phyloP scores from a whole-genome alignment of 371 early-diverging fungal genomes.

The Coelomomyces lativittatus region DNA sequence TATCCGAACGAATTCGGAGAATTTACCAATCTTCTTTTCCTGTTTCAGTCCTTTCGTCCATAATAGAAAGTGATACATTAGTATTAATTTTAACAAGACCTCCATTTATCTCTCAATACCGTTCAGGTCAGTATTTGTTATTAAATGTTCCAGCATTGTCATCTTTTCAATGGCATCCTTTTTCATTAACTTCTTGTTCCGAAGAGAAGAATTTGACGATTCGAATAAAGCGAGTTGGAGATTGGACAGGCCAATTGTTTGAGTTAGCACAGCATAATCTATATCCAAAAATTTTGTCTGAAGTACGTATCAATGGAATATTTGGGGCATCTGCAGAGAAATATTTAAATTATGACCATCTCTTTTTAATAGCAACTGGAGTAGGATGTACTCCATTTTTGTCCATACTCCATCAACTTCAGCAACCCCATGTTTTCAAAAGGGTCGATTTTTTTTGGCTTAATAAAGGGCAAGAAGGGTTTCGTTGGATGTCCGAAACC shows the following conservation, averaged over 20 bases:
- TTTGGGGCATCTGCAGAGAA: slow-evolving; percentile 1
- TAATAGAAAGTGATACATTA: background rate
- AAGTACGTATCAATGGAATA: background rate
- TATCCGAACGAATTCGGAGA: background rate
- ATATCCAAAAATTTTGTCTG: background rate
- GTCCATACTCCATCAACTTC: background rate
- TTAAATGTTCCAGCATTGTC: background rate
- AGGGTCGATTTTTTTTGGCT: slow-evolving; percentile 1
- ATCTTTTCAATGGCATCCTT: slow-evolving; percentile 1
- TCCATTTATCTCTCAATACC: background rate
- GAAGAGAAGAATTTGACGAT: background rate
- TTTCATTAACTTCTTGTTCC: background rate
- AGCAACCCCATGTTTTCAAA: background rate
- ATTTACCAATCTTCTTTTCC: background rate
- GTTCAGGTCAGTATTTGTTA: slow-evolving; percentile 1
- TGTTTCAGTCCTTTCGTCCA: background rate
- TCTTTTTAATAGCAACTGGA: slow-evolving; percentile 1
- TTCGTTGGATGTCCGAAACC: slow-evolving; percentile 1
- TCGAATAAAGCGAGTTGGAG: background rate
- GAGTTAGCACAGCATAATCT: background rate
- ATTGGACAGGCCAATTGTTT: background rate
- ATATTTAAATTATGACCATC: slow-evolving; percentile 1
- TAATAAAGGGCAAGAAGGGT: slow-evolving; percentile 1
- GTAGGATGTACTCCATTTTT: slow-evolving; percentile 1
- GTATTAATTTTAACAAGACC: background rate